These are phyloP conservation scores for Phytophthora rubi DNA, from an alignment of 352 stramenopile species.

Conservation along the genomic window DNA sequence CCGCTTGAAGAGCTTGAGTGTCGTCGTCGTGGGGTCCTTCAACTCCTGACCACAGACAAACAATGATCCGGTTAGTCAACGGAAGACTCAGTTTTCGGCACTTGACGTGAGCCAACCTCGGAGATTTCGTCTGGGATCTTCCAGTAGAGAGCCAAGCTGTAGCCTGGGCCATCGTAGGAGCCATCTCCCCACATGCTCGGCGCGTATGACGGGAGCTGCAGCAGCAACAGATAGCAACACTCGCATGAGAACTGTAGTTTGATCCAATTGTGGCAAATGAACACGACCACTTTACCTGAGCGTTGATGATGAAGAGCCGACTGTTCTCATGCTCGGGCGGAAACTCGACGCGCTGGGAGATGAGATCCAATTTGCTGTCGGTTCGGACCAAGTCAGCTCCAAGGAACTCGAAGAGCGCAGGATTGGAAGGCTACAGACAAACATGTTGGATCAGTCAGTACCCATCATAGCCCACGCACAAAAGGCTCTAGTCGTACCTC, in stretches of 20 bases:
- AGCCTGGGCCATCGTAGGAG: constrained; percentile 70
- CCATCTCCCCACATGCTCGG: constrained; percentile 78
- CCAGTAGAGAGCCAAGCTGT: constrained; percentile 84
- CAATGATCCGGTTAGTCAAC: not conserved
- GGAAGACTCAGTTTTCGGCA: not conserved
- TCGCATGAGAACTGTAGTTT: not conserved
- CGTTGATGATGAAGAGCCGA: constrained; percentile 85
- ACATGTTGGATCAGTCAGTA: not conserved
- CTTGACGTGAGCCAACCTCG: constrained; percentile 39
- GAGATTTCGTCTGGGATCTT: constrained; percentile 69
- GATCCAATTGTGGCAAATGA: not conserved
- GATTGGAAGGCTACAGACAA: constrained; percentile 47
- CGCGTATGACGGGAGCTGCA: constrained; percentile 74
- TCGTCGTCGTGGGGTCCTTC: constrained; percentile 59
- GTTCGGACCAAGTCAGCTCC: constrained; percentile 77
- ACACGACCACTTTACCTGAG: constrained; percentile 50
- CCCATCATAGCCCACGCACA: not conserved
- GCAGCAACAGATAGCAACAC: not conserved
- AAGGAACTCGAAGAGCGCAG: constrained; percentile 82
- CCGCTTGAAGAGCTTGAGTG: constrained; percentile 69
- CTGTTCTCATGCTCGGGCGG: constrained; percentile 57
- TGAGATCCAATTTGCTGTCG: constrained; percentile 73
- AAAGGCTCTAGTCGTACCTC: constrained; percentile 38
- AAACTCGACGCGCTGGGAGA: constrained; percentile 76
- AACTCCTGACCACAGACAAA: constrained; percentile 47